Evolutionary conservation across 2,329 filamentous ascomycete genomes (phyloP).

Genomic region (Aspergillus sp.): DNA sequence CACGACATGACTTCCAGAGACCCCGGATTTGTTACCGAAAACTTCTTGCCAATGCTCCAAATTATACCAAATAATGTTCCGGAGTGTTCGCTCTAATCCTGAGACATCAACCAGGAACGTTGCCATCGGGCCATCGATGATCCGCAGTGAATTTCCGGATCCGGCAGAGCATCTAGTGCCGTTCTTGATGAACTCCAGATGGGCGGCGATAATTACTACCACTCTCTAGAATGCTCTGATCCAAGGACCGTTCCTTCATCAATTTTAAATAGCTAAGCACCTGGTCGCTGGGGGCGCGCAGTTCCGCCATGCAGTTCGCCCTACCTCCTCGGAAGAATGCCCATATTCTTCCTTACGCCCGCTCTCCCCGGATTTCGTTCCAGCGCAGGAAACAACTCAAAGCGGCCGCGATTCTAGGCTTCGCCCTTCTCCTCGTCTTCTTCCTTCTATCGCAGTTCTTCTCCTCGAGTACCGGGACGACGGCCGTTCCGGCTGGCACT

Average conservation of each 20-base stretch:
- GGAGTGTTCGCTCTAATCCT: neutral
- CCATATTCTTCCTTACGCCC: conserved; percentile 69
- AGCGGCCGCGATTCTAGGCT: conserved; percentile 54
- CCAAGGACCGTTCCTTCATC: neutral
- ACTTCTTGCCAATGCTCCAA: neutral
- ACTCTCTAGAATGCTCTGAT: conserved; percentile 9
- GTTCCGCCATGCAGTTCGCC: conserved; percentile 74
- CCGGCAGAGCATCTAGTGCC: conserved; percentile 12
- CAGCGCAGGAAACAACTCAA: conserved; percentile 63
- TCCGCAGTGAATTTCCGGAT: conserved; percentile 20
- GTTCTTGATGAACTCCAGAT: neutral
- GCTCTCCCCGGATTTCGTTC: conserved; percentile 37
- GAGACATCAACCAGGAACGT: neutral
- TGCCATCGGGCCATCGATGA: conserved; percentile 19
- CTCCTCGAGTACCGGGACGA: conserved; percentile 26
- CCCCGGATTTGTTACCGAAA: neutral
- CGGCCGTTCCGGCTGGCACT: conserved; percentile 29
- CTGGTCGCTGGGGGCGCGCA: conserved; percentile 20
- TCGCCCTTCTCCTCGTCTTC: conserved; percentile 59
- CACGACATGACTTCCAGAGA: neutral
- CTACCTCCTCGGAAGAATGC: conserved; percentile 83
- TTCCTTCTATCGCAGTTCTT: conserved; percentile 57
- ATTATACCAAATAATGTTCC: neutral
- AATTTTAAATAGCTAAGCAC: conserved; percentile 15
- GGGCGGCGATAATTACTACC: neutral